These are phyloP conservation scores for Mucor lusitanicus DNA, from an alignment of 371 early-diverging fungal species.

Conservation along the genomic window DNA sequence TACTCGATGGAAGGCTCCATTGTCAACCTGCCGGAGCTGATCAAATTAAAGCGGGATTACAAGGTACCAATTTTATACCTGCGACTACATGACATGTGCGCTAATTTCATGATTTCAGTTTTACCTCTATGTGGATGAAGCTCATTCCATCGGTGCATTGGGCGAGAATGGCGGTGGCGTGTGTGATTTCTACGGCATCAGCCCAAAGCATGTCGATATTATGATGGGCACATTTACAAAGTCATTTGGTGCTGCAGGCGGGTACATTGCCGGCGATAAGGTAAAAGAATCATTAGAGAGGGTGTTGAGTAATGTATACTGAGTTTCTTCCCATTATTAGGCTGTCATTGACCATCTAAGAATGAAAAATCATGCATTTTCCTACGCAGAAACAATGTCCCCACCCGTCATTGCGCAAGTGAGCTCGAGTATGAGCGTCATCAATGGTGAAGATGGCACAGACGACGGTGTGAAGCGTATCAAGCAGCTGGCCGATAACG, in stretches of 20 bases:
- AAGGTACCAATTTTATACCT: slow-evolving; percentile 53
- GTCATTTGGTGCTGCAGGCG: slow-evolving; percentile 99
- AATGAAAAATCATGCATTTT: slow-evolving; percentile 75
- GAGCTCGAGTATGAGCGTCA: slow-evolving; percentile 85
- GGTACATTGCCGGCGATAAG: slow-evolving; percentile 89
- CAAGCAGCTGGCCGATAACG: slow-evolving; percentile 86
- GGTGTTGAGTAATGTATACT: not conserved
- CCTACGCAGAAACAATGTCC: slow-evolving; percentile 95
- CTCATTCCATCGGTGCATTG: slow-evolving; percentile 99
- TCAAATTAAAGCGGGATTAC: slow-evolving; percentile 94
- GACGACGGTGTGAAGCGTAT: slow-evolving; percentile 83
- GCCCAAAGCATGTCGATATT: slow-evolving; percentile 93
- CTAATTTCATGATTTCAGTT: slow-evolving; percentile 52
- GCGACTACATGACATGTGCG: not conserved
- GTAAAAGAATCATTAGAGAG: slow-evolving; percentile 16
- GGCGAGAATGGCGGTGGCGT: slow-evolving; percentile 96
- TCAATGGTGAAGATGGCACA: slow-evolving; percentile 62
- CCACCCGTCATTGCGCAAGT: slow-evolving; percentile 94
- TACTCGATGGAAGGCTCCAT: slow-evolving; percentile 99
- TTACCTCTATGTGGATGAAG: slow-evolving; percentile 99
- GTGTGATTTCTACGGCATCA: slow-evolving; percentile 94
- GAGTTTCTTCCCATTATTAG: slow-evolving; percentile 2
- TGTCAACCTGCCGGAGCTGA: slow-evolving; percentile 86
- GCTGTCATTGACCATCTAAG: slow-evolving; percentile 88
- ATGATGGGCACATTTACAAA: slow-evolving; percentile 99